Evolutionary conservation across 805 yeast genomes (phyloP), one percentile per base, ranked within the genome.

Genomic region (Sugiyamaella valdiviana): DNA sequence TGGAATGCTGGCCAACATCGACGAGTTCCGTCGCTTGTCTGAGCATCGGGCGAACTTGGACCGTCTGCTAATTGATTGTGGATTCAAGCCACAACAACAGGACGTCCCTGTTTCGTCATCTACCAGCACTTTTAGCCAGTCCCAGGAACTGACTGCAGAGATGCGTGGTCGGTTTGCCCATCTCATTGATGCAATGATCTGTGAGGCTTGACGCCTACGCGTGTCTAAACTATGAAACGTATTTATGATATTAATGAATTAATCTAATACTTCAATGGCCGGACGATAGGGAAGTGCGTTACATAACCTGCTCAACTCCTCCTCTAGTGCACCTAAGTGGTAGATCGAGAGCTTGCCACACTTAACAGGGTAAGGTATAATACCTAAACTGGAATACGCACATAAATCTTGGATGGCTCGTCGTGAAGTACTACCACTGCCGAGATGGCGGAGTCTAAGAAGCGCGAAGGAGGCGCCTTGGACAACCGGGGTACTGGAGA

Each of bases 1-100:
- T 2, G 52, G 50, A 2, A 46, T 51, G 32, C 24, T 57, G 23
- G 40, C 39, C 37, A 48, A 53, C 26, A 42, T 41, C 9, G 54
- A 53, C 4, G 52, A 53, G 21, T 51, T 51, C 35, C 39, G 42
- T 9, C 39, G 40, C 29, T 32, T 54, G 41, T 22, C 50, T 5
- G 39, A 20, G 17, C 44, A 52, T 38, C 32, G 48, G 7, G 42
- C 26, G 9, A 39, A 41, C 15, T 36, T 56, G 48, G 46, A 47
- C 26, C 19, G 23, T 1, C 26, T 51, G 23, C 39, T 56, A 16
- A 40, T 32, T 5, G 44, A 39, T 19, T 36, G 39, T 24, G 58
- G 58, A 15, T 55, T 56, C 10, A 41, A 26, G 17, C 44, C 44
- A 5, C 39, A 19, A 7, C 39, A 36, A n/a, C 32, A 12, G 10